Conservation (phyloP, 1,284 basidiomycete species). For the Ustanciosporium gigantosporum region DNA sequence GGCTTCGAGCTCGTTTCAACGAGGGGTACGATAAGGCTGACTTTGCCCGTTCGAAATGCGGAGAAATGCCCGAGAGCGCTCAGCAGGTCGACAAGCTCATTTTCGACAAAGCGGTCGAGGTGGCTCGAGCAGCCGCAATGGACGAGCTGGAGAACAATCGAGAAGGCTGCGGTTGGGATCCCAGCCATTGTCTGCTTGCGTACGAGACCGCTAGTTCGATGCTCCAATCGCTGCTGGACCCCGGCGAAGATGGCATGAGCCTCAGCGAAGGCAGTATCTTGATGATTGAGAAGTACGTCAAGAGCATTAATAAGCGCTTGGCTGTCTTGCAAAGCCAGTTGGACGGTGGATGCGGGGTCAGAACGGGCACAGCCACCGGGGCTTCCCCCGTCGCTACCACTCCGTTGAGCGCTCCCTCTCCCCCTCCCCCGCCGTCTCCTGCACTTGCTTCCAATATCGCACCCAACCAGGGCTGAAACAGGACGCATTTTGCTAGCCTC, state of each 20-base stretch:
- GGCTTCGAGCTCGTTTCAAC: conserved; percentile 67
- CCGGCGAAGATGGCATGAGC: conserved; percentile 72
- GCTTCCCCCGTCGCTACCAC: no score
- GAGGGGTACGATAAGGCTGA: conserved; percentile 68
- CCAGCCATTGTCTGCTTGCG: conserved; percentile 77
- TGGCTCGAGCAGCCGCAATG: conserved; percentile 83
- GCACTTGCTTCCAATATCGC: no score
- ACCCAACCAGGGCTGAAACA: no score
- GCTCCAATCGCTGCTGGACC: conserved; percentile 85
- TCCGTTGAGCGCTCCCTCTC: no score
- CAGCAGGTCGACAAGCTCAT: conserved; percentile 65
- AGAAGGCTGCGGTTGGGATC: conserved; percentile 69
- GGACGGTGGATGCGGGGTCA: no score
- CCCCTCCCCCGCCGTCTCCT: no score
- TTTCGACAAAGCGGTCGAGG: conserved; percentile 67
- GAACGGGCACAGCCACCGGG: no score
- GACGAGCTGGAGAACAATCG: conserved; percentile 74
- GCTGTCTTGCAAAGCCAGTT: conserved; percentile 38
- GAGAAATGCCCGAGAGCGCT: conserved; percentile 63
- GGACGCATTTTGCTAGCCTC: no score
- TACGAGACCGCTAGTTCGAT: conserved; percentile 95
- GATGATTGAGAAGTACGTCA: conserved; percentile 56
- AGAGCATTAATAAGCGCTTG: conserved; percentile 53
- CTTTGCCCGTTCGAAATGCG: conserved; percentile 64
- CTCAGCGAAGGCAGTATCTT: conserved; percentile 45